phyloP scores from a whole-genome alignment of 2,329 filamentous ascomycete species.

The Ophiostoma sp. region DNA sequence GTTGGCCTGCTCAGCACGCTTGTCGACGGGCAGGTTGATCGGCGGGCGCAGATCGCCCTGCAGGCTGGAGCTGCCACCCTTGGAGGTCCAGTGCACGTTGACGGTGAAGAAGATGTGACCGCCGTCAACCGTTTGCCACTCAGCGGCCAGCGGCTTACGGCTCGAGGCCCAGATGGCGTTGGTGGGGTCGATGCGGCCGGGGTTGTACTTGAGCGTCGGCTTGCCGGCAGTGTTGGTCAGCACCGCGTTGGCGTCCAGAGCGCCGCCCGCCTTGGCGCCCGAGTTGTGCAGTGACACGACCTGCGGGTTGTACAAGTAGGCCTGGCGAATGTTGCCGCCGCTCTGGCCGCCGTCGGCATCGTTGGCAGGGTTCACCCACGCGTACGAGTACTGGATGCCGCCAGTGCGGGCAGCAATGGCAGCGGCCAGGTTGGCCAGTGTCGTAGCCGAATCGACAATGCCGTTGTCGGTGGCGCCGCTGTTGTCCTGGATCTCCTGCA shows the following conservation, averaged over 20 bases:
- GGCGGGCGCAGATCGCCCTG: constrained; percentile 63
- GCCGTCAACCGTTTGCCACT: constrained; percentile 55
- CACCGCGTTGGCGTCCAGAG: constrained; percentile 53
- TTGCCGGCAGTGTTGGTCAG: constrained; percentile 44
- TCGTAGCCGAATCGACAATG: constrained; percentile 51
- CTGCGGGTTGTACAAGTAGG: constrained; percentile 62
- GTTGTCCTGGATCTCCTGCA: constrained; percentile 68
- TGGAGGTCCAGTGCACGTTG: constrained; percentile 64
- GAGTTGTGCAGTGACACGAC: constrained; percentile 53
- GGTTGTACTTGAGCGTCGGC: constrained; percentile 57
- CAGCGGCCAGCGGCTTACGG: constrained; percentile 63
- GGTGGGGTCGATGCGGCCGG: constrained; percentile 59
- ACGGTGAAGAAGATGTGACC: constrained; percentile 60
- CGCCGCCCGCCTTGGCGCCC: constrained; percentile 50
- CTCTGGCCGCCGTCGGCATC: constrained; percentile 60
- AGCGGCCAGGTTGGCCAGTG: constrained; percentile 50
- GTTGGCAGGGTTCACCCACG: constrained; percentile 55
- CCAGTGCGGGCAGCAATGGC: constrained; percentile 48
- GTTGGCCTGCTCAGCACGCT: constrained; percentile 52
- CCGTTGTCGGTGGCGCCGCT: constrained; percentile 57
- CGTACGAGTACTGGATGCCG: constrained; percentile 53
- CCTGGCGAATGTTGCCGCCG: constrained; percentile 66
- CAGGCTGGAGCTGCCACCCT: constrained; percentile 59
- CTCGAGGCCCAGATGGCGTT: constrained; percentile 56
- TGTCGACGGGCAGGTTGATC: constrained; percentile 57